A percentile compares a stretch with the other conserved stretches of the same genome.
Evolutionary conservation across 805 yeast genomes (phyloP).

Genomic region (Candida piceae): DNA sequence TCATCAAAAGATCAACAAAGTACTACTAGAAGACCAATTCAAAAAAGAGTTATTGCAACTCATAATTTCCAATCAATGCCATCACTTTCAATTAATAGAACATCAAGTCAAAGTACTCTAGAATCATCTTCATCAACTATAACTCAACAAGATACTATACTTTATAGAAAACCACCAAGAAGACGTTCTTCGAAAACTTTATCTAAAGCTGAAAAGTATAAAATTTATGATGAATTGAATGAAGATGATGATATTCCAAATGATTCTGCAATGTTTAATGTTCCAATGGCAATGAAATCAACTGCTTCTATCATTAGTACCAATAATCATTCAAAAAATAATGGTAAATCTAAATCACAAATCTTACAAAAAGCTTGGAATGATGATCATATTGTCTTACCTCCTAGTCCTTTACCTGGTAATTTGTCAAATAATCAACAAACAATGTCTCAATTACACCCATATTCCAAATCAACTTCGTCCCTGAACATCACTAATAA

Average conservation of each 20-base stretch:
- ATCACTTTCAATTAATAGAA: too few relatives aligned
- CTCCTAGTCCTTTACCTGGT: conserved; percentile 50
- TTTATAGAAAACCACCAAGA: conserved; percentile 1
- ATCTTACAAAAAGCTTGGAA: conserved; percentile 24
- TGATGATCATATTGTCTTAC: conserved; percentile 26
- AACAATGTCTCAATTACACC: conserved; percentile 1
- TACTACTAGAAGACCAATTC: conserved; percentile 1
- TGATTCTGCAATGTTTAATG: conserved; percentile 44
- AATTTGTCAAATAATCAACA: conserved; percentile 8
- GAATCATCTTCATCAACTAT: conserved; percentile 9
- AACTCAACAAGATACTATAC: conserved; percentile 1
- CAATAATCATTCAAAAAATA: conserved; percentile 6
- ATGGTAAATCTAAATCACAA: conserved; percentile 13
- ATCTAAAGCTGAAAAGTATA: conserved; percentile 23
- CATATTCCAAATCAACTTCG: neutral
- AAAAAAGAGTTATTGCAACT: conserved; percentile 1
- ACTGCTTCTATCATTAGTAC: conserved; percentile 26
- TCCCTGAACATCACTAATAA: neutral
- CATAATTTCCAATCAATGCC: conserved; percentile 17
- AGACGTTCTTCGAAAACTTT: conserved; percentile 11
- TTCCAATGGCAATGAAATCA: conserved; percentile 41
- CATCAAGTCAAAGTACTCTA: conserved; percentile 8
- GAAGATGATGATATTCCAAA: conserved; percentile 35
- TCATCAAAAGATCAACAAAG: neutral
- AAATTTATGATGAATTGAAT: conserved; percentile 27